These are phyloP conservation scores for Azolla pinnata DNA, from an alignment of 75 land plant genomes.

Conservation along the genomic window DNA sequence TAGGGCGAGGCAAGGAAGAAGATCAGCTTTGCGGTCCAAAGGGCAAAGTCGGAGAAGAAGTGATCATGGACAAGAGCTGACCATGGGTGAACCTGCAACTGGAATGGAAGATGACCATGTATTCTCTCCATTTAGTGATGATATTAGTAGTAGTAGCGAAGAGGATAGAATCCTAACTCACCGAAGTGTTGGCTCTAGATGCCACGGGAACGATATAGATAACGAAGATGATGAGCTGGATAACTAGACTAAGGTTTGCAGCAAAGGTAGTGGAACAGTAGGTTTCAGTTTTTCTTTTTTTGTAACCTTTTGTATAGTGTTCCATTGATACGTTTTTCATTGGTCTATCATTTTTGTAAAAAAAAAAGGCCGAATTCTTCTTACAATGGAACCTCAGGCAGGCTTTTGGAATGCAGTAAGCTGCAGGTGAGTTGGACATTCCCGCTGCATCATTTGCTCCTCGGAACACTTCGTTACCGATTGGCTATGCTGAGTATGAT, in stretches of 20 bases:
- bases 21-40: constrained; percentile 35
- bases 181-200: not conserved
- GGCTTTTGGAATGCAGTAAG: too few species aligned
- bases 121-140: constrained; percentile 45
- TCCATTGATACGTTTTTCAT: not conserved
- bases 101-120: constrained; percentile 17
- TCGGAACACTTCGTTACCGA: too few species aligned
- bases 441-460: too few species aligned
- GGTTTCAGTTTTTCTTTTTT: not conserved
- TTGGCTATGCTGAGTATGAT: too few species aligned
- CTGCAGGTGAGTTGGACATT: too few species aligned
- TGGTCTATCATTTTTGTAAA: not conserved
- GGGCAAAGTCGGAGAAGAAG: constrained; percentile 14
- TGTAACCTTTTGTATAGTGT: not conserved
- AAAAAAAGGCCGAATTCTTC: too few species aligned
- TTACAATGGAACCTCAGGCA: not conserved
- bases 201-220: not conserved
- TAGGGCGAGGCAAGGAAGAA: constrained; percentile 52
- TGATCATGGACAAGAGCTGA: constrained; percentile 29
- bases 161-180: constrained; percentile 38
- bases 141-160: constrained; percentile 31
- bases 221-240: constrained; percentile 1
- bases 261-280: not conserved
- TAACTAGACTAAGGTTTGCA: not conserved
- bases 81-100: constrained; percentile 1